phyloP scores from a whole-genome alignment of 345 rosid species.

The Hibiscus syriacus region DNA sequence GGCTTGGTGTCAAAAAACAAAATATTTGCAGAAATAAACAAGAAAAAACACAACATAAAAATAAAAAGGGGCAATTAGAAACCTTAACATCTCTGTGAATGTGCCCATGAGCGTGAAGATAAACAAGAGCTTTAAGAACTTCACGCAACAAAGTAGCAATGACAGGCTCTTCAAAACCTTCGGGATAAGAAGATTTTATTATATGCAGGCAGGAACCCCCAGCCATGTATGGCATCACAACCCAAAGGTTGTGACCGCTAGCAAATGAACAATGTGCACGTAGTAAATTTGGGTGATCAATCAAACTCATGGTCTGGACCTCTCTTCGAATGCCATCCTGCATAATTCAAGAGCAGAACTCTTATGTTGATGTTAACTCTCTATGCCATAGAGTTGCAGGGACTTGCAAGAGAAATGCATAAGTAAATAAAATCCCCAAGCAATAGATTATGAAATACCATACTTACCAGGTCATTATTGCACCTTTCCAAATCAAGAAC shows the following conservation, averaged over 20 bases:
- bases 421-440: too few relatives aligned
- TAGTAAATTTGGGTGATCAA: constrained; percentile 73
- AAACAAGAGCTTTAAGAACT: constrained; percentile 90
- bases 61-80: constrained; percentile 11
- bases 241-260: constrained; percentile 78
- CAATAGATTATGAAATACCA: constrained; percentile 1
- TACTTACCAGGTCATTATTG: constrained; percentile 78
- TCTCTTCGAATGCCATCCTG: constrained; percentile 96
- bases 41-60: too few relatives aligned
- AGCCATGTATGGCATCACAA: constrained; percentile 99
- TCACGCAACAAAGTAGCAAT: constrained; percentile 79
- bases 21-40: background rate
- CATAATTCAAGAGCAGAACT: constrained; percentile 15
- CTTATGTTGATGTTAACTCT: too few relatives aligned
- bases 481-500: constrained; percentile 95
- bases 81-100: constrained; percentile 99
- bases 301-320: constrained; percentile 92
- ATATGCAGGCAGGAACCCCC: constrained; percentile 97
- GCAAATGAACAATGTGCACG: constrained; percentile 89
- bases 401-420: too few relatives aligned
- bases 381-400: too few relatives aligned
- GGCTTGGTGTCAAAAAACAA: background rate
- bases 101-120: constrained; percentile 90
- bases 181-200: constrained; percentile 70
- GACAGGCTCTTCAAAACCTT: constrained; percentile 90